Conservation (phyloP, 2,329 filamentous ascomycete species). For the Lecanosticta acicola region DNA sequence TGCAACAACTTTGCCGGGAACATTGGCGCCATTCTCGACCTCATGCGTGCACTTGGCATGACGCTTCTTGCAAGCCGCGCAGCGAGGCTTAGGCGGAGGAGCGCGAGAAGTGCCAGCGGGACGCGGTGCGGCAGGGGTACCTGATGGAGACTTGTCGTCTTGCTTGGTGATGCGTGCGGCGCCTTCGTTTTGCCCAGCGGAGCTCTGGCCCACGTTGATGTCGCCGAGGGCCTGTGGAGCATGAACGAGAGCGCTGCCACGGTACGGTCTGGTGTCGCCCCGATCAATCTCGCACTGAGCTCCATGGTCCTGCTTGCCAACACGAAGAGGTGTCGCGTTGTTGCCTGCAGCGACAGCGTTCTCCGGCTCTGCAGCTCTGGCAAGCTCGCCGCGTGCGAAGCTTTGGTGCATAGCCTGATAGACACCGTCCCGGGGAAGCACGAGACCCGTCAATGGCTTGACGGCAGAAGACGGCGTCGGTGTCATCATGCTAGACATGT, state of each 20-base stretch:
- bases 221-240: not conserved
- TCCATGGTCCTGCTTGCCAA: not conserved
- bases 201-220: not conserved
- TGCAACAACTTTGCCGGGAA: not conserved
- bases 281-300: not conserved
- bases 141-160: not conserved
- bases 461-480: conserved; percentile 1
- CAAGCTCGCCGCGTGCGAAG: conserved; percentile 5
- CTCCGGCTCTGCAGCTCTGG: not conserved
- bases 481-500: not conserved
- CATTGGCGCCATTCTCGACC: not conserved
- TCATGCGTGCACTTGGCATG: not conserved
- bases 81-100: conserved; percentile 1
- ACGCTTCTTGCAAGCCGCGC: conserved; percentile 4
- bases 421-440: not conserved
- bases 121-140: not conserved
- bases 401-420: conserved; percentile 6
- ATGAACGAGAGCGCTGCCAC: not conserved
- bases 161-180: not conserved
- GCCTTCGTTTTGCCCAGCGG: not conserved
- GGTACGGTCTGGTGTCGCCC: not conserved
- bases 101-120: not conserved
- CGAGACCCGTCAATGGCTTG: not conserved
- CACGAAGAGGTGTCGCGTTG: not conserved
- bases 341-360: not conserved